Percentiles rank a stretch among this genome's conserved stretches.
phyloP scores from a whole-genome alignment of 768 basidiomycete genomes.

The Mycena venus region DNA sequence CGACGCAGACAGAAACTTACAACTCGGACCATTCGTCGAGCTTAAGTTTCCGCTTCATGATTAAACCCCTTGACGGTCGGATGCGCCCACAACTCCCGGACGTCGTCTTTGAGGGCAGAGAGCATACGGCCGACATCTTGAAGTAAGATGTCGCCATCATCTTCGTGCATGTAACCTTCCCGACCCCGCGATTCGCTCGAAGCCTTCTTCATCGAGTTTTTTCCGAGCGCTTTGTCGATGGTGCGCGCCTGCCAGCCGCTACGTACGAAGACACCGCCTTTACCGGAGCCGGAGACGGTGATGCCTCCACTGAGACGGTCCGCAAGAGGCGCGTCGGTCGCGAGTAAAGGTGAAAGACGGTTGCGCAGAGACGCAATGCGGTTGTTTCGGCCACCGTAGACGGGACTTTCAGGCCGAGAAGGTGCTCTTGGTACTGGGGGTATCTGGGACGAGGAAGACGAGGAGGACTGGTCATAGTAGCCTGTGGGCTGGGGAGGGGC shows the following conservation, averaged over 20 bases:
- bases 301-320: slow-evolving; percentile 83
- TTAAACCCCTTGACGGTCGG: slow-evolving; percentile 77
- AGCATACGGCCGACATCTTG: slow-evolving; percentile 75
- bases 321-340: slow-evolving; percentile 73
- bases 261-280: slow-evolving; percentile 81
- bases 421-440: slow-evolving; percentile 40
- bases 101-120: slow-evolving; percentile 70
- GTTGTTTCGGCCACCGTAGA: slow-evolving; percentile 42
- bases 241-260: slow-evolving; percentile 86
- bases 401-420: slow-evolving; percentile 43
- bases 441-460: slow-evolving; percentile 5
- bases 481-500: slow-evolving; percentile 28
- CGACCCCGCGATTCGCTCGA: slow-evolving; percentile 43
- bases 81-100: slow-evolving; percentile 80
- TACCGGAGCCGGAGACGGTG: slow-evolving; percentile 81
- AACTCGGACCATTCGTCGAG: slow-evolving; percentile 92
- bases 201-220: slow-evolving; percentile 50
- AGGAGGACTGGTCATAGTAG: slow-evolving; percentile 21
- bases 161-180: slow-evolving; percentile 48
- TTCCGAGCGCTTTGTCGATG: slow-evolving; percentile 64
- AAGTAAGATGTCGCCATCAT: slow-evolving; percentile 66
- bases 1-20: slow-evolving; percentile 61
- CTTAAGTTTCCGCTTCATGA: slow-evolving; percentile 76
- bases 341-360: slow-evolving; percentile 71
- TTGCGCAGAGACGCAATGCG: slow-evolving; percentile 68